phyloP scores from a whole-genome alignment of 495 filamentous ascomycete genomes.

The Jackrogersella minutella region DNA sequence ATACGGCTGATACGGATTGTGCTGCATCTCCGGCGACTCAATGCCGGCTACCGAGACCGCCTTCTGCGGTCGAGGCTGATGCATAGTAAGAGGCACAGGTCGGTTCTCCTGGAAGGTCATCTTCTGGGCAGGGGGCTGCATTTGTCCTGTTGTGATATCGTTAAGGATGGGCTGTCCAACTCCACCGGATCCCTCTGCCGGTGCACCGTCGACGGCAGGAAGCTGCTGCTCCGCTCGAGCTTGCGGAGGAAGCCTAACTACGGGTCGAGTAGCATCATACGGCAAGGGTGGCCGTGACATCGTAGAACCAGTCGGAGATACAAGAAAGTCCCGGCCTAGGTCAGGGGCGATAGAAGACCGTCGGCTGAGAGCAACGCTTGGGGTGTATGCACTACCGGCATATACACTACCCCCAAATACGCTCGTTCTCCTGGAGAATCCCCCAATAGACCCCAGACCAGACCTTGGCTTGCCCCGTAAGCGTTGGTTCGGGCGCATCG shows the following conservation, averaged over 20 bases:
- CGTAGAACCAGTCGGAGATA: slow-evolving; percentile 80
- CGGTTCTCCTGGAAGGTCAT: slow-evolving; percentile 81
- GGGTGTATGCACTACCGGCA: slow-evolving; percentile 81
- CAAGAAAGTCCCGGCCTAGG: slow-evolving; percentile 72
- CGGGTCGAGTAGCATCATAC: slow-evolving; percentile 71
- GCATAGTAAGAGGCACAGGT: slow-evolving; percentile 81
- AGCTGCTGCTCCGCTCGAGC: slow-evolving; percentile 49
- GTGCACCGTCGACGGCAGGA: slow-evolving; percentile 39
- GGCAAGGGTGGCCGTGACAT: slow-evolving; percentile 71
- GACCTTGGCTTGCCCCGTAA: slow-evolving; percentile 77
- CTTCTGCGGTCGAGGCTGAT: slow-evolving; percentile 96
- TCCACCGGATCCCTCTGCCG: slow-evolving; percentile 18
- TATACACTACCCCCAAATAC: slow-evolving; percentile 77
- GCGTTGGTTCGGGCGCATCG: slow-evolving; percentile 88
- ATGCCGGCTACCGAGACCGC: slow-evolving; percentile 93
- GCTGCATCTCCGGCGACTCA: slow-evolving; percentile 78
- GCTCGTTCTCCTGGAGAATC: slow-evolving; percentile 75
- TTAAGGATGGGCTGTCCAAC: slow-evolving; percentile 51
- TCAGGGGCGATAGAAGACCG: slow-evolving; percentile 86
- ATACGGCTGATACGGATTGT: slow-evolving; percentile 69
- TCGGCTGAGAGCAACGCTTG: slow-evolving; percentile 91
- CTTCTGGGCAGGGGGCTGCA: slow-evolving; percentile 71
- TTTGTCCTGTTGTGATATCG: slow-evolving; percentile 63
- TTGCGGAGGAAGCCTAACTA: slow-evolving; percentile 86
- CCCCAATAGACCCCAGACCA: slow-evolving; percentile 68